Evolutionary conservation across 805 yeast species (phyloP), one percentile per base, ranked within the genome.

Genomic region (Teunomyces stri): DNA sequence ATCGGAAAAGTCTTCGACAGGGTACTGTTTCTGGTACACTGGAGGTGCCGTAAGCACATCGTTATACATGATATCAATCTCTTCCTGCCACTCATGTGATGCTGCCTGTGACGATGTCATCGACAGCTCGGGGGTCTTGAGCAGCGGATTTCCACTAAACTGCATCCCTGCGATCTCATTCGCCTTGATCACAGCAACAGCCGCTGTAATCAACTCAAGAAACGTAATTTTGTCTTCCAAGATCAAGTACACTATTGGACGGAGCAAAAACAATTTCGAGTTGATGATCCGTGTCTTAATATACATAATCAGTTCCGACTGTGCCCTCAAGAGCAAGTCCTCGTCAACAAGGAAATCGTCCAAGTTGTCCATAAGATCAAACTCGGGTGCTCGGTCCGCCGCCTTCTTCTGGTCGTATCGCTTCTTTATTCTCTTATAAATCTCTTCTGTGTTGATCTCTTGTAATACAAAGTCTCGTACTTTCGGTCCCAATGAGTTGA

Each of bases 241-340:
- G 5, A 69, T 47, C 20, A 69, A 52, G 45, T 69, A 70, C 5
- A 63, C 51, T 12, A 70, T 52, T 1, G 76, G 75, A 11, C 75
- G 53, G 51, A 66, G 60, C 22, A 71, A 48, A 6, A 61, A 42
- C 44, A 71, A 47, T 43, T 68, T 68, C 20, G 74, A 68, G 3
- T 59, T 44, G 4, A 70, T 41, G 12, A 71, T 60, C 27, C 76
- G 51, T 1, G 74, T 67, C 45, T 70, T 70, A 41, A 69, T 68
- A 53, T 58, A 70, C 62, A 70, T 69, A 21, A 70, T 60, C 2
- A 66, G 53, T 47, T 70, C 75, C 2, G 69, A 64, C 47, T 69
- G 74, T 3, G 69, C 62, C 30, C 59, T 56, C 34, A 65, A 56
- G 36, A 65, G 53, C 34, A 66, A 45, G 41, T 68, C 70, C 36